A percentile compares a stretch with the other conserved stretches of the same genome.
Evolutionary conservation across 2,329 filamentous ascomycete species (phyloP).

Genomic region (Curvularia eragrostidis): DNA sequence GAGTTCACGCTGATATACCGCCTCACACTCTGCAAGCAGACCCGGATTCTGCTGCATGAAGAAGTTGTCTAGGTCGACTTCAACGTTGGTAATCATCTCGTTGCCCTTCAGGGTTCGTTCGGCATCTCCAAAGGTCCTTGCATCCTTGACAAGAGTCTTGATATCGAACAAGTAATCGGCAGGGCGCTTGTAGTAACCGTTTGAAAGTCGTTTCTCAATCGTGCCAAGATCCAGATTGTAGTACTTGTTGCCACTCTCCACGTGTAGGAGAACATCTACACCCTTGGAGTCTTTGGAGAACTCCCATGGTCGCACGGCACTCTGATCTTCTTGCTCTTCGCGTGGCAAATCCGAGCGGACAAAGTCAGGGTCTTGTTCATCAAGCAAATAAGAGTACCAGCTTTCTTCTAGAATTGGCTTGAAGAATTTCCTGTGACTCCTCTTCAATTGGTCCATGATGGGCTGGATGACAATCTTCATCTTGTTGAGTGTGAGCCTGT

Average conservation of each 20-base stretch:
- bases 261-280: conserved; percentile 76
- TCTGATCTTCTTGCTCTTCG: conserved; percentile 62
- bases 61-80: conserved; percentile 81
- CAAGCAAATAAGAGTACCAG: conserved; percentile 80
- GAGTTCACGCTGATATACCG: conserved; percentile 72
- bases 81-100: conserved; percentile 89
- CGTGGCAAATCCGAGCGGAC: conserved; percentile 66
- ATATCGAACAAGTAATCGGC: conserved; percentile 91
- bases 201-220: conserved; percentile 95
- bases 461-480: conserved; percentile 90
- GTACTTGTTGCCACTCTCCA: conserved; percentile 80
- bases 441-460: conserved; percentile 96
- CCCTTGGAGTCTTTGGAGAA: conserved; percentile 81
- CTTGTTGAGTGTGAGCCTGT: conserved; percentile 82
- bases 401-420: conserved; percentile 74
- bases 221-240: conserved; percentile 94
- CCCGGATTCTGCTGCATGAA: conserved; percentile 66
- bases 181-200: conserved; percentile 92
- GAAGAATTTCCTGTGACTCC: conserved; percentile 87
- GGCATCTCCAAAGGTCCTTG: conserved; percentile 80
- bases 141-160: conserved; percentile 82
- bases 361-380: conserved; percentile 77
- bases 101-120: conserved; percentile 86
- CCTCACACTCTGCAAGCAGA: conserved; percentile 72
- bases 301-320: conserved; percentile 73